Evolutionary conservation across 2,329 filamentous ascomycete genomes (phyloP), one percentile per base, ranked within the genome.

Genomic region (Scolecobasidium constrictum): DNA sequence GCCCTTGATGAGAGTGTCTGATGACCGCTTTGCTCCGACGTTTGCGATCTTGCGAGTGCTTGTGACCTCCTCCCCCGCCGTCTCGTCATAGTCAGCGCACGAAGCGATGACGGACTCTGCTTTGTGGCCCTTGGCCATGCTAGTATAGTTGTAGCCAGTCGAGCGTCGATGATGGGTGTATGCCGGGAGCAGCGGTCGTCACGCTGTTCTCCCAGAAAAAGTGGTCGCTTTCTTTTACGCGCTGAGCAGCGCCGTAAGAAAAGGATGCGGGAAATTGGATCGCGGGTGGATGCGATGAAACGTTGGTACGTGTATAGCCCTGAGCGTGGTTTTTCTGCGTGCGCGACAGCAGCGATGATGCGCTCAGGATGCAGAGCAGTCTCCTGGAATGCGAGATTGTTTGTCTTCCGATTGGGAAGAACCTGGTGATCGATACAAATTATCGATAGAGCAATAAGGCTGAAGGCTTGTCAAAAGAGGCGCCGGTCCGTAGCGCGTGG

Each of bases 11-110:
- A n/a, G n/a, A n/a, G n/a, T n/a, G 7, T 42, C 15, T 6, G 31
- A 40, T 11, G 26, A 45, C 26, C 38, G 23, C 22, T 45, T 42
- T 18, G 23, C 37, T 7, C 37, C 23, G 16, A 33, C 19, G 26
- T 41, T 40, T 15, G 37, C 22, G 9, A 38, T 13, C 26, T 42
- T 45, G 11, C 38, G 19, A 15, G 13, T 34, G 18, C 23, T 19
- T n/a, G 22, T 28, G 9, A 45, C 15, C 23, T 45, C 43, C 23
- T 45, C 39, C n/a, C 34, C 37, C 5, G 18, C 28, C n/a, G 12
- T 22, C 6, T 15, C 16, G 34, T 45, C 38, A 23, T 45, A 45
- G 19, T 45, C 43, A 20, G 38, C 43, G 22, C 38, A 42, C 9
- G 22, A 35, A 6, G 43, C 42, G 23, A 44, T 22, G 19, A 22